Base-by-base conservation (phyloP, 352 stramenopile species). In the Phytophthora cactorum region DNA sequence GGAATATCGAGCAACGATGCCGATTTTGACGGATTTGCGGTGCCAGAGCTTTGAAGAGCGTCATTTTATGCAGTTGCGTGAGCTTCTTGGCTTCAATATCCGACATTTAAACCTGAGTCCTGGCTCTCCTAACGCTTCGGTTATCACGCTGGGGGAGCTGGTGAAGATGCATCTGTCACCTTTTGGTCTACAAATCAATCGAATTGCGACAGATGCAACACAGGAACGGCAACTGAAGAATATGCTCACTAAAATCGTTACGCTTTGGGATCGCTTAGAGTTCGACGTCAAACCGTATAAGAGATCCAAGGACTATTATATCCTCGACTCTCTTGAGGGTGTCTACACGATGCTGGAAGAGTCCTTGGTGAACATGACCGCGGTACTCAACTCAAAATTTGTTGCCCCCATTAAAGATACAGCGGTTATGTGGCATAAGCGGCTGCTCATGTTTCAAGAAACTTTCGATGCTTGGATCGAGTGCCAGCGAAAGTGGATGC, bases 201-300 rank as follows among this genome's bases (percentile, higher is more conserved):
- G 77, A 17, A 91, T 97, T 32, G 81, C 93, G 22, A 97, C 84
- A 14, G 89, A 95, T 44, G 91, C 93, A 17, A 86, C 80, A 9
- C 93, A 98, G 53, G 93, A 98, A 63, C 71, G 72, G 9, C 59
- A 92, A 10, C 62, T 98, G 25, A 96, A 98, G 49, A 88, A 95
- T 53, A 92, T 90, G 74, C 88, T 98, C n/a, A 76, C 82, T 3
- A 98, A 97, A 63, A 91, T 98, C 22, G 76, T 86, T 4, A 54
- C 49, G 0, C 60, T 95, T 1, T 98, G 93, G 93, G 82, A 94
- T 52, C 74, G 68, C 12, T 84, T 90, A 29, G 83, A 96, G 51
- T 95, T 98, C 31, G 90, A 97, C 12, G 84, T 98, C 14, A 91
- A 91, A 56, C 49, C 66, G 2, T 96, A 98, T 79, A 98, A 98